These are phyloP conservation scores for Lactarius indigo DNA, from an alignment of 768 basidiomycete genomes.

Conservation along the genomic window DNA sequence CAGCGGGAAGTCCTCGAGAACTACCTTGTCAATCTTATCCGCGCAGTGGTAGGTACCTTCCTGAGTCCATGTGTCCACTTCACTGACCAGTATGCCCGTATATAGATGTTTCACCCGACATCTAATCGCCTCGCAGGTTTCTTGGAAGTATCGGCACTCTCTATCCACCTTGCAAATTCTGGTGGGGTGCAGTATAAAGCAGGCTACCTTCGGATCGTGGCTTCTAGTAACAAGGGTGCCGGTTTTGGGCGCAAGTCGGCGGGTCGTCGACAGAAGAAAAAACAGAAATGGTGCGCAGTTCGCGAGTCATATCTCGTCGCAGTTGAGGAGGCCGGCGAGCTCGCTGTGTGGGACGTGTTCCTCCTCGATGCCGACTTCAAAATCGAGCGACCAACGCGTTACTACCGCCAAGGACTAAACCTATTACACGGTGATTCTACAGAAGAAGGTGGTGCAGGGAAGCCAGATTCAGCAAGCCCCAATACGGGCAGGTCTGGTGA, in stretches of 20 bases:
- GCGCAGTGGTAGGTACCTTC: constrained; percentile 67
- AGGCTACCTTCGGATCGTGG: constrained; percentile 68
- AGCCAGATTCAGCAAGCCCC: not conserved
- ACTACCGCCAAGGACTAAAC: constrained; percentile 81
- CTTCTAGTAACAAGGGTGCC: constrained; percentile 46
- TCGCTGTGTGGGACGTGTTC: constrained; percentile 92
- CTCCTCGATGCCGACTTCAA: constrained; percentile 84
- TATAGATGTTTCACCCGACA: constrained; percentile 92
- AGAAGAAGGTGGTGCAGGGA: constrained; percentile 14
- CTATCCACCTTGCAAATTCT: constrained; percentile 69
- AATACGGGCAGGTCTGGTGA: constrained; percentile 24
- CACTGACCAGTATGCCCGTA: not conserved
- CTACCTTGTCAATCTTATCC: constrained; percentile 84
- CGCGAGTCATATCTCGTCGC: constrained; percentile 90
- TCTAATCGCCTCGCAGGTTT: constrained; percentile 87
- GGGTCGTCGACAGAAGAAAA: constrained; percentile 55
- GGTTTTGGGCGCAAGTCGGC: constrained; percentile 66
- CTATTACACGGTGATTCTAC: constrained; percentile 46
- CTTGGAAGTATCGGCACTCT: constrained; percentile 88
- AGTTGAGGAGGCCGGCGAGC: constrained; percentile 83
- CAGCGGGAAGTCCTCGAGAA: constrained; percentile 83
- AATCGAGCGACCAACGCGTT: constrained; percentile 86
- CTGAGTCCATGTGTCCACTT: constrained; percentile 2
- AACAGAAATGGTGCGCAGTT: constrained; percentile 85
- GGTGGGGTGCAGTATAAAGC: constrained; percentile 92